Evolutionary conservation across 192 early-diverging fungal genomes (phyloP), one percentile per base, ranked within the genome.

Genomic region (Coemansia erecta): DNA sequence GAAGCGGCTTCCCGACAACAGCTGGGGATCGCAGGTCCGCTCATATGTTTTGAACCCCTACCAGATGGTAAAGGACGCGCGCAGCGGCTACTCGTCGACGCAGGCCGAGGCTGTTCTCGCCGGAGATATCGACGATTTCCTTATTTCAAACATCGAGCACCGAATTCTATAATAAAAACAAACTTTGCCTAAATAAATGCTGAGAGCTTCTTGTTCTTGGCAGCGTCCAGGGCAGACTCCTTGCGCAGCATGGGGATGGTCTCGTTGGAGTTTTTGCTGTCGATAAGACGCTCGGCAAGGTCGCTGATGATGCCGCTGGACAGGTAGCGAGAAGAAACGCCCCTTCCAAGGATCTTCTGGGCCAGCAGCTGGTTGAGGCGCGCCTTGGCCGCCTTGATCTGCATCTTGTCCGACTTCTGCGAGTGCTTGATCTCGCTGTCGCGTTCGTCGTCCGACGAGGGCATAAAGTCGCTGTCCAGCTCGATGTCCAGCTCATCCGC

Each of bases 401-500:
- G 66, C 56, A 52, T 48, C 46, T 64, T 65, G 12, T 66, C 62
- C 39, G 66, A 41, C 53, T 61, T 70, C 22, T 58, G 43, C 8
- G 51, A 46, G 28, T 51, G 63, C 24, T 24, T 49, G 12, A 56
- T 31, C 41, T 70, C 68, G 18, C 58, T 64, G 26, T 55, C 53
- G 4, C 56, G 53, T 23, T 72, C 69, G 23, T 79, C 76, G 47
- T 70, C 72, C 0, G 61, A 68, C 4, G 71, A 73, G n/a, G 69
- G 72, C 61, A 73, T 63, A 52, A 72, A 83, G 51, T 92, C 88
- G 47, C 87, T 89, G 68, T 92, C 89, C 14, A 93, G 71, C 37
- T 89, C 85, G 35, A 95, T 83, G 45, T 89, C 93, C 62, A 90
- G 68, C 53, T 90, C 92, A 51, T 86, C 77, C 0, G 93, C 93